Conservation (phyloP, 768 basidiomycete species). For the Porpolomopsis calyptriformis region DNA sequence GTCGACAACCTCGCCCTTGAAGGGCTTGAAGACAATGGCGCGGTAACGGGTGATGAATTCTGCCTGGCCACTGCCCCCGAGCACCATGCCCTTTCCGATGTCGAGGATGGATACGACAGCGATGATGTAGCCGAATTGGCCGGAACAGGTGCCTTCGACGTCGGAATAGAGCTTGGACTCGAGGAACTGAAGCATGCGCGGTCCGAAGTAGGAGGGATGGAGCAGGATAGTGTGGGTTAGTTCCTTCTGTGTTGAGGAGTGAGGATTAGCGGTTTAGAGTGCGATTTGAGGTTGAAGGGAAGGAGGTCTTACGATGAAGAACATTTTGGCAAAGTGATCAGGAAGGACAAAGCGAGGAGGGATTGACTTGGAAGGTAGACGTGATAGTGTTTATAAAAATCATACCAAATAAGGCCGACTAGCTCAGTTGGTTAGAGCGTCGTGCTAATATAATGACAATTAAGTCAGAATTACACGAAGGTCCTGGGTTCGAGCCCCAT, state of each 20-base stretch:
- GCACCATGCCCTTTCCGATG: constrained; percentile 86
- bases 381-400: neutral
- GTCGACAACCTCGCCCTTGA: constrained; percentile 98
- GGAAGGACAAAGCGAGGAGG: constrained; percentile 4
- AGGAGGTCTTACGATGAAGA: constrained; percentile 53
- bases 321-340: constrained; percentile 34
- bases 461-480: no score
- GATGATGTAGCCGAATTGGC: constrained; percentile 91
- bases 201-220: constrained; percentile 97
- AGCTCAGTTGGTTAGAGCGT: constrained; percentile 94
- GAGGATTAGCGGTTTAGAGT: constrained; percentile 1
- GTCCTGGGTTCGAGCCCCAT: constrained; percentile 76
- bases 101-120: constrained; percentile 84
- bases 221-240: constrained; percentile 95
- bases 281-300: neutral
- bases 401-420: constrained; percentile 45
- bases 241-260: constrained; percentile 72
- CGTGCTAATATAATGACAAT: constrained; percentile 86
- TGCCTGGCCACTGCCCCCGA: constrained; percentile 87
- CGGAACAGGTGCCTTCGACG: constrained; percentile 95
- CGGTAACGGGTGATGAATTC: constrained; percentile 92
- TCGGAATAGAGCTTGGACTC: constrained; percentile 90
- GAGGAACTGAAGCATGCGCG: constrained; percentile 88
- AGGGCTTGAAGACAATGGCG: constrained; percentile 99
- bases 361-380: constrained; percentile 5